phyloP scores from a whole-genome alignment of 2,329 filamentous ascomycete species.

The Cytospora piceae region DNA sequence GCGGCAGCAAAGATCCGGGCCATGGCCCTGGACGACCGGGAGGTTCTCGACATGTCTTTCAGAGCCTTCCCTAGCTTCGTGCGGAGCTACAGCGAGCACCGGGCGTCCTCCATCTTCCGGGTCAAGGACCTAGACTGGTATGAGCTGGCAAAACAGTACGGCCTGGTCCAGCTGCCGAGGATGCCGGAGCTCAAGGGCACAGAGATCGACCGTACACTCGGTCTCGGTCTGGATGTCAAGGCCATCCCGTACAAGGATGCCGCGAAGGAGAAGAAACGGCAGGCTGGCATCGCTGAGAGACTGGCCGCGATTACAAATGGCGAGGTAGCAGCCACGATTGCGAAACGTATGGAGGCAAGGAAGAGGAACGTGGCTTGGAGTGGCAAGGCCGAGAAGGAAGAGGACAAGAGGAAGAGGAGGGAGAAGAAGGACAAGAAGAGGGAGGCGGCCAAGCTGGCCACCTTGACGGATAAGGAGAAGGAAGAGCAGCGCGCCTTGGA shows the following conservation, averaged over 20 bases:
- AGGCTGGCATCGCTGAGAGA: constrained; percentile 56
- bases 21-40: constrained; percentile 59
- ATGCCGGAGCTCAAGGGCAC: constrained; percentile 89
- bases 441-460: constrained; percentile 64
- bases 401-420: constrained; percentile 51
- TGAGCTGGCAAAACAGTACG: constrained; percentile 81
- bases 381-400: constrained; percentile 68
- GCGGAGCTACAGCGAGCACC: constrained; percentile 87
- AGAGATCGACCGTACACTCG: constrained; percentile 67
- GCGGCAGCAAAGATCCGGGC: constrained; percentile 36
- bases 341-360: constrained; percentile 53
- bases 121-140: constrained; percentile 82
- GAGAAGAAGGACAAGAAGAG: constrained; percentile 45
- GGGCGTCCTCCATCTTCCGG: constrained; percentile 89
- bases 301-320: constrained; percentile 46
- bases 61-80: constrained; percentile 93
- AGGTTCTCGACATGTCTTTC: constrained; percentile 84
- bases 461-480: constrained; percentile 73
- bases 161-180: constrained; percentile 80
- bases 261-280: constrained; percentile 67
- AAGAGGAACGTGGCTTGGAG: constrained; percentile 74
- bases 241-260: constrained; percentile 74
- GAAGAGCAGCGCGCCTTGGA: constrained; percentile 65
- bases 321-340: constrained; percentile 44
- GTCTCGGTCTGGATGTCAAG: constrained; percentile 68